Percentiles rank a stretch among this genome's conserved stretches.
phyloP scores from a whole-genome alignment of 805 yeast genomes.

The Wickerhamiella shivajii region DNA sequence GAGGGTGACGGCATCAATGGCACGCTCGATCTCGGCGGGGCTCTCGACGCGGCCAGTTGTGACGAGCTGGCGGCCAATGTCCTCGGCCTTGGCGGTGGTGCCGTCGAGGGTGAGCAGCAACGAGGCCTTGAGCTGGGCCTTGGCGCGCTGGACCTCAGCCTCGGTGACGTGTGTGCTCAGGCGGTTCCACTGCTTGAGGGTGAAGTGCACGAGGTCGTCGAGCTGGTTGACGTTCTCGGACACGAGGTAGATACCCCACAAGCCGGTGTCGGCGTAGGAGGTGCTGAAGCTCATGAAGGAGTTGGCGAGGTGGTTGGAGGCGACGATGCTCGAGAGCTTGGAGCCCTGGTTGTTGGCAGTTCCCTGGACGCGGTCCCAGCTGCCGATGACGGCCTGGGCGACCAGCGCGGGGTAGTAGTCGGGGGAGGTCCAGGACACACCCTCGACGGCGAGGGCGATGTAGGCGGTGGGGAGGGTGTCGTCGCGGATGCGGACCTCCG shows the following conservation, averaged over 20 bases:
- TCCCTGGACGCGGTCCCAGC: constrained; percentile 92
- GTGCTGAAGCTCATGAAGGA: constrained; percentile 95
- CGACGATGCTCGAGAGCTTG: constrained; percentile 54
- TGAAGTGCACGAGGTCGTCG: constrained; percentile 54
- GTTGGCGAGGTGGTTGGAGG: constrained; percentile 61
- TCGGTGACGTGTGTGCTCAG: constrained; percentile 66
- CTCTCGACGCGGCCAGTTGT: constrained; percentile 73
- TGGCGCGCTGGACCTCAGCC: constrained; percentile 85
- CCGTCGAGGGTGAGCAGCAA: constrained; percentile 81
- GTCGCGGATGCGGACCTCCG: constrained; percentile 75
- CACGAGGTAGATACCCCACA: constrained; percentile 92
- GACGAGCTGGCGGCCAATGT: constrained; percentile 91
- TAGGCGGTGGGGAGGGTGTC: constrained; percentile 76
- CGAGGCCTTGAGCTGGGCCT: constrained; percentile 88
- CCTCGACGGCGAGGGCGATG: constrained; percentile 90
- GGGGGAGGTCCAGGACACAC: constrained; percentile 93
- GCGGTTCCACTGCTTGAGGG: constrained; percentile 79
- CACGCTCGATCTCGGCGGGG: constrained; percentile 59
- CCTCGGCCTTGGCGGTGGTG: constrained; percentile 92
- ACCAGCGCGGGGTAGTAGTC: constrained; percentile 92
- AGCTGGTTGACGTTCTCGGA: constrained; percentile 61
- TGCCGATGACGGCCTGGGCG: constrained; percentile 92
- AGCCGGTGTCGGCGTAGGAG: constrained; percentile 91
- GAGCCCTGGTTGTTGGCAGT: constrained; percentile 75
- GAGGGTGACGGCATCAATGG: constrained; percentile 64